phyloP scores from a whole-genome alignment of 1,284 basidiomycete genomes.

The Porogramme epimiltina region DNA sequence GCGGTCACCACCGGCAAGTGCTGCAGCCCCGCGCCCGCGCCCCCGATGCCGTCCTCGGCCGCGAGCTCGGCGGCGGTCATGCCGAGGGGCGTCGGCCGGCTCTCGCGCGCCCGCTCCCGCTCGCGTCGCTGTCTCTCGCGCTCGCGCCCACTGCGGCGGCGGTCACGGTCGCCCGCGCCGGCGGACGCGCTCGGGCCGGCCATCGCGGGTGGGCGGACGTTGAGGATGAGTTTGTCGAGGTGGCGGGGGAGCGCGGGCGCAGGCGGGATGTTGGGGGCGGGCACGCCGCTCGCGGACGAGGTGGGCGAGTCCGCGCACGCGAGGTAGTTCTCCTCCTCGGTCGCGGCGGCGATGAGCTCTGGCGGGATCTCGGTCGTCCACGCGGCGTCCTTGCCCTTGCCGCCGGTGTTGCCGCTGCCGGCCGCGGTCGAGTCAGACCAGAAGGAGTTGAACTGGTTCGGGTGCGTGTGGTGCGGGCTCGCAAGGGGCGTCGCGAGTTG shows the following conservation, averaged over 20 bases:
- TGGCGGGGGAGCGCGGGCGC: slow-evolving; percentile 89
- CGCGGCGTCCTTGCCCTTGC: slow-evolving; percentile 35
- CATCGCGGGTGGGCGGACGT: slow-evolving; percentile 44
- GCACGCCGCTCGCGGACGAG: slow-evolving; percentile 37
- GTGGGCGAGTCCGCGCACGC: slow-evolving; percentile 40
- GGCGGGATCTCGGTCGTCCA: slow-evolving; percentile 82
- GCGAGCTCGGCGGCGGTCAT: slow-evolving; percentile 26
- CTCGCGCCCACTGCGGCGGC: slow-evolving; percentile 15
- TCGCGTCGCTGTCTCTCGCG: slow-evolving; percentile 24
- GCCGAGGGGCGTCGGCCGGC: slow-evolving; percentile 26
- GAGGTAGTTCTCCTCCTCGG: slow-evolving; percentile 80
- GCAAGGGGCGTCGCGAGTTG: slow-evolving; percentile 22
- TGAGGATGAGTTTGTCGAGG: slow-evolving; percentile 93
- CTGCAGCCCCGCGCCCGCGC: slow-evolving; percentile 18
- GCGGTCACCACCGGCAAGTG: slow-evolving; percentile 44
- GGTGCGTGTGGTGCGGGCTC: slow-evolving; percentile 24
- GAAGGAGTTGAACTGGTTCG: slow-evolving; percentile 43
- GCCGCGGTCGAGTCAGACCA: slow-evolving; percentile 48
- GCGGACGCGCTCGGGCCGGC: slow-evolving; percentile 18
- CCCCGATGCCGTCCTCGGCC: slow-evolving; percentile 11
- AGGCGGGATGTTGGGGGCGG: slow-evolving; percentile 77
- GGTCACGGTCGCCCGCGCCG: slow-evolving; percentile 20
- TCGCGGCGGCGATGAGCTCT: slow-evolving; percentile 77
- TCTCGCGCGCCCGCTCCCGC: slow-evolving; percentile 25
- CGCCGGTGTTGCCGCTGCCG: slow-evolving; percentile 28